A percentile compares a stretch with the other conserved stretches of the same genome.
These are phyloP conservation scores for Fusarium odoratissimum DNA, from an alignment of 2,329 filamentous ascomycete genomes.

Conservation along the genomic window DNA sequence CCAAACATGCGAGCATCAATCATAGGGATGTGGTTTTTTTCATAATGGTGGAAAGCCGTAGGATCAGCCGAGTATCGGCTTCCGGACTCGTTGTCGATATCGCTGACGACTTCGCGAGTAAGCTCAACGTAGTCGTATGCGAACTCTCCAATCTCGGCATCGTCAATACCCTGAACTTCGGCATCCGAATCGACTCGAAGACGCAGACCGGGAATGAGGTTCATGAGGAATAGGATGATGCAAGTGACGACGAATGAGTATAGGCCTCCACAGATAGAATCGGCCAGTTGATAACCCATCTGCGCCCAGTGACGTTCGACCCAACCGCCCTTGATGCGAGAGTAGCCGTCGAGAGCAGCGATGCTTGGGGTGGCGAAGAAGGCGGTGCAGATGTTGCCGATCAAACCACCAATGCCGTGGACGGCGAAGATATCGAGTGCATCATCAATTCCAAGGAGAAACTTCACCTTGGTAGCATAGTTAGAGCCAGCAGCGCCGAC, in stretches of 20 bases:
- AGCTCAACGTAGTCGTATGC: constrained; percentile 96
- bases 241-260: constrained; percentile 85
- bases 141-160: constrained; percentile 92
- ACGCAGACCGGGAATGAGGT: constrained; percentile 79
- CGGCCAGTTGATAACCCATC: constrained; percentile 84
- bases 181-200: constrained; percentile 81
- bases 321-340: constrained; percentile 80
- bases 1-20: constrained; percentile 58
- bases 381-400: constrained; percentile 82
- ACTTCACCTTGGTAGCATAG: constrained; percentile 92
- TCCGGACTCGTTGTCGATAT: constrained; percentile 57
- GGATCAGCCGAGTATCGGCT: constrained; percentile 58
- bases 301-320: constrained; percentile 86
- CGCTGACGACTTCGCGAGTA: constrained; percentile 67
- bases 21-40: constrained; percentile 63
- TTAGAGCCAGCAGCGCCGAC: constrained; percentile 83
- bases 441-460: constrained; percentile 82
- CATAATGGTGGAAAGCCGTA: constrained; percentile 55
- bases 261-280: constrained; percentile 78
- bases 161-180: constrained; percentile 87
- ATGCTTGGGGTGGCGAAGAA: constrained; percentile 90
- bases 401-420: constrained; percentile 80
- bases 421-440: constrained; percentile 91
- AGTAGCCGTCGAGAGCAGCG: constrained; percentile 79
- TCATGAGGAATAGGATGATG: constrained; percentile 83